Evolutionary conservation across 106 monocot genomes (phyloP), one percentile per base, ranked within the genome.

Genomic region (Acorus gramineus): DNA sequence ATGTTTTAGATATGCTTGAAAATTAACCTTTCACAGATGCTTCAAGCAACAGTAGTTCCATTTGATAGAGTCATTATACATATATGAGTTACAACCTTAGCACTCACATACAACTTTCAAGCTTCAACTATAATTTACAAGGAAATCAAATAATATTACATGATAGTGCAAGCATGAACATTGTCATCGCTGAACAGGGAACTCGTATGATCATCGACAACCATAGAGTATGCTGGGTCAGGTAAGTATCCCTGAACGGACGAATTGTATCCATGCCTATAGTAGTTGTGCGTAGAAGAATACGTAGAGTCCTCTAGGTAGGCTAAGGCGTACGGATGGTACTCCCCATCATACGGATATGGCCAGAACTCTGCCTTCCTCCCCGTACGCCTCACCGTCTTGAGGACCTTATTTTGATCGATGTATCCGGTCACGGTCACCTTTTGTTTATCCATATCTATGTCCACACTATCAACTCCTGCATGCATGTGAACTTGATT

Each of bases 321-420:
- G 13, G 79, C 68, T 2, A 71, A 14, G 2, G 78, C 79, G 59
- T 79, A 87, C 1, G 81, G 72, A 52, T 87, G 66, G 71, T 79
- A 80, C 71, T 84, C 72, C 3, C 50, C 14, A 45, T 82, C 79
- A 42, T 82, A 77, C 0, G 92, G 82, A 11, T 14, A 70, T 0
- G 87, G 92, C 87, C 92, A 92, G 69, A 82, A 77, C 79, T 87
- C 92, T 0, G 87, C 92, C 69, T 55, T 85, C 69, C 79, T 76
- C 2, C 92, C 92, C 1, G 87, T 87, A 11, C 87, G 79, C 50
- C 84, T 74, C 68, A 82, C 92, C 14, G 84, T 69, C 71, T 82
- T 87, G 28, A 92, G 75, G 4, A 92, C 87, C 72, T 77, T 73
- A 28, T 62, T 53, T 57, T 55, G 74, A 8, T 84, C 84, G 1